A percentile compares a stretch with the other conserved stretches of the same genome.
Evolutionary conservation across 371 early-diverging fungal genomes (phyloP).

Genomic region (Mortierella sp.): DNA sequence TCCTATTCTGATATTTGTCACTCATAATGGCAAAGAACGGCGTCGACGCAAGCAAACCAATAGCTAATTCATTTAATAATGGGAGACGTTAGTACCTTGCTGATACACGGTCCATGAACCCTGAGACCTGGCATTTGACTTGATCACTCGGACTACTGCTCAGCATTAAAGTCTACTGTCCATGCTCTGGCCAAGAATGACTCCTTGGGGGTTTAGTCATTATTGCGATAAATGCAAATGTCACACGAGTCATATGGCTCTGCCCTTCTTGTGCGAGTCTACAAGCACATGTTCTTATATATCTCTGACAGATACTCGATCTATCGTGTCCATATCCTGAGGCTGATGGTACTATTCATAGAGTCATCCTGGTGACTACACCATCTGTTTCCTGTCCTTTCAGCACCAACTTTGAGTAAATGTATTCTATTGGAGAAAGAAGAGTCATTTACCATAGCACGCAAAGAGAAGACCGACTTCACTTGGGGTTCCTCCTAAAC

Average conservation of each 20-base stretch:
- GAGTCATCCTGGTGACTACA: background rate
- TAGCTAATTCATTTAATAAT: conserved; percentile 55
- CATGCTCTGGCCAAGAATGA: background rate
- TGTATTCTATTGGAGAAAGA: background rate
- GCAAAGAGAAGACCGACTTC: conserved; percentile 87
- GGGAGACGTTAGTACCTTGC: background rate
- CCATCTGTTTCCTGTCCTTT: background rate
- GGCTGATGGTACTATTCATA: background rate
- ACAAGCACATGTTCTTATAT: conserved; percentile 2
- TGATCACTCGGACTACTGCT: background rate
- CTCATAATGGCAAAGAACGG: conserved; percentile 84
- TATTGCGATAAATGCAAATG: background rate
- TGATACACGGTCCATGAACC: background rate
- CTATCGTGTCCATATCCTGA: background rate
- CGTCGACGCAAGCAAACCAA: conserved; percentile 83
- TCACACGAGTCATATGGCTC: conserved; percentile 24
- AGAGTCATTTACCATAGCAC: conserved; percentile 70
- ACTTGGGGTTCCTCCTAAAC: conserved; percentile 70
- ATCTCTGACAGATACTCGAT: background rate
- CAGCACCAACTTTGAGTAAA: background rate
- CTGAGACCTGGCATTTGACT: background rate
- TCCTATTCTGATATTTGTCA: conserved; percentile 79
- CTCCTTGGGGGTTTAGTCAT: background rate
- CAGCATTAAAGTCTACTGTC: background rate
- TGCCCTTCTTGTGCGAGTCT: background rate